phyloP scores from a whole-genome alignment of 2,329 filamentous ascomycete genomes.

The Colletotrichum abscissum region DNA sequence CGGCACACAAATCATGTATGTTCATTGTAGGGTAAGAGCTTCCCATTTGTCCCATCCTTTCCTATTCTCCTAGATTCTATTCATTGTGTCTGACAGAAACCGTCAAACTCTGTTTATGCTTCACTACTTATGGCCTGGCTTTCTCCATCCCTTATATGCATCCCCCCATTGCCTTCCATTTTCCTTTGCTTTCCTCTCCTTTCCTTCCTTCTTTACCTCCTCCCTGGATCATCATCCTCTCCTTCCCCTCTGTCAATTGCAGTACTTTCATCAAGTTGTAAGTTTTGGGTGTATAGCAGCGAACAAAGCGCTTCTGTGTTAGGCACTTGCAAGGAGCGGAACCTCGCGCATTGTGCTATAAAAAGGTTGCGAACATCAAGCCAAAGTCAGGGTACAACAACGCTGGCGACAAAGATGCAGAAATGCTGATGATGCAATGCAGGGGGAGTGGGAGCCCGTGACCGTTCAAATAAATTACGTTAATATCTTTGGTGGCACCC shows the following conservation, averaged over 20 bases:
- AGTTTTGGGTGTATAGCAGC: not conserved
- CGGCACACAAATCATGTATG: not conserved
- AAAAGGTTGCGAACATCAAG: slow-evolving; percentile 5
- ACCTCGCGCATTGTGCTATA: slow-evolving; percentile 3
- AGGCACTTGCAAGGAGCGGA: slow-evolving; percentile 20
- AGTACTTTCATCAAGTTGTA: not conserved
- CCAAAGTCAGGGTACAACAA: not conserved
- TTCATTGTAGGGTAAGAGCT: not conserved
- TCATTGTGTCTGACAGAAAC: not conserved
- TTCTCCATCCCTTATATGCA: no score
- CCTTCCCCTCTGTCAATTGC: not conserved
- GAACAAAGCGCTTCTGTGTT: not conserved
- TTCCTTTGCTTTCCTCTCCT: no score
- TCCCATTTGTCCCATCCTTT: not conserved
- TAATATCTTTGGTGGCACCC: slow-evolving; percentile 28
- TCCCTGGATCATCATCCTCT: not conserved
- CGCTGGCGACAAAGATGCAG: not conserved
- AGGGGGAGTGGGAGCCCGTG: slow-evolving; percentile 7
- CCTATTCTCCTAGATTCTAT: not conserved
- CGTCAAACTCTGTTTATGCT: not conserved
- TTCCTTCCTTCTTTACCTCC: no score
- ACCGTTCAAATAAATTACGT: slow-evolving; percentile 26
- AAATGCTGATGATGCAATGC: not conserved
- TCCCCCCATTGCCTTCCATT: no score
- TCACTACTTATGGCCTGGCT: not conserved